These are phyloP conservation scores for Hymenoscyphus fructigenus DNA, from an alignment of 2,329 filamentous ascomycete genomes.

Conservation along the genomic window DNA sequence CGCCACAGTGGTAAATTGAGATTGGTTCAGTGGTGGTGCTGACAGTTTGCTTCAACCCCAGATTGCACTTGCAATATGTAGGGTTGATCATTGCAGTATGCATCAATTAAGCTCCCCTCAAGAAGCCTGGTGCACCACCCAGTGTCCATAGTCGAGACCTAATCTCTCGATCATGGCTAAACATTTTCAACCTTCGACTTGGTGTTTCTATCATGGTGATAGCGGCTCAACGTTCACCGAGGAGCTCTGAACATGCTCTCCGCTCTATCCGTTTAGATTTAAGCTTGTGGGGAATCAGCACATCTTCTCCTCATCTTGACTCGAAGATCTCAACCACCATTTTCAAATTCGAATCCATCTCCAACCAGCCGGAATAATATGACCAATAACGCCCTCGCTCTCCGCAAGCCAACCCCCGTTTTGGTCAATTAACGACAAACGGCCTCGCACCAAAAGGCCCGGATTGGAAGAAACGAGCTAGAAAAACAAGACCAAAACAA, in stretches of 20 bases:
- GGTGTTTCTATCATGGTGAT: neutral
- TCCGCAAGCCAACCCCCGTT: neutral
- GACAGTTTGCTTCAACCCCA: neutral
- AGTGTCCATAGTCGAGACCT: neutral
- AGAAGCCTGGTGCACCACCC: neutral
- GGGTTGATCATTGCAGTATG: conserved; percentile 3
- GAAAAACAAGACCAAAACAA: conserved; percentile 2
- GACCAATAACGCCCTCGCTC: too few species aligned
- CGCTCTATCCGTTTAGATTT: neutral
- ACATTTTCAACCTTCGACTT: neutral
- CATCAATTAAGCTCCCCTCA: neutral
- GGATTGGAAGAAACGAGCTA: conserved; percentile 1
- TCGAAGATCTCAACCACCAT: neutral
- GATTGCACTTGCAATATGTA: neutral
- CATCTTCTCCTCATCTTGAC: neutral
- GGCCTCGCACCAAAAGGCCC: neutral
- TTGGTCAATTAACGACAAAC: neutral
- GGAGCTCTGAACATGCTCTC: neutral
- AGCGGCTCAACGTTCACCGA: neutral
- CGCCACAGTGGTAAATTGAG: neutral
- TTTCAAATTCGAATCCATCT: neutral
- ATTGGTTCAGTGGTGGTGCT: neutral
- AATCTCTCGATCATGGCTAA: neutral
- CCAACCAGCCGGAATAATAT: neutral
- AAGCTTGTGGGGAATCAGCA: neutral